These are phyloP conservation scores for Ophiostoma perfectum DNA, from an alignment of 2,329 filamentous ascomycete species.

Conservation along the genomic window DNA sequence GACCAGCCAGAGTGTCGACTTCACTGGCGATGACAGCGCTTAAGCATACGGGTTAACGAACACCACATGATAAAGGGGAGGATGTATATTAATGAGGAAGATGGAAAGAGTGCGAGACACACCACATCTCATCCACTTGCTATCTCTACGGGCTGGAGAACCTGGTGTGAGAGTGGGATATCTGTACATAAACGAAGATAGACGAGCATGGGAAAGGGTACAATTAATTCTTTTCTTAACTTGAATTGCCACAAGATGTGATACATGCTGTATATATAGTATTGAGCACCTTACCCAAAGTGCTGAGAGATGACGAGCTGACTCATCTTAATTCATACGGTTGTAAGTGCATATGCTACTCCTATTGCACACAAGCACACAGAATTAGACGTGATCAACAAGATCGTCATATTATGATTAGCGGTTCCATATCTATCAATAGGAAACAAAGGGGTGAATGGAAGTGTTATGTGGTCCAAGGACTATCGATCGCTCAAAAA, in stretches of 20 bases:
- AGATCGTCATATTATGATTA: not conserved
- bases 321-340: too few relatives aligned
- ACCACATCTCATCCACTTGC: not conserved
- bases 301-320: too few relatives aligned
- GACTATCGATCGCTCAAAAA: too few relatives aligned
- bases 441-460: too few relatives aligned
- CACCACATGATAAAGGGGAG: not conserved
- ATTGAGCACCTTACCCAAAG: too few relatives aligned
- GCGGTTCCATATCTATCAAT: not conserved
- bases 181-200: not conserved
- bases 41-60: not conserved
- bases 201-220: not conserved
- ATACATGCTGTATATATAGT: too few relatives aligned
- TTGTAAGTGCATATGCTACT: too few relatives aligned
- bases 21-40: constrained; percentile 30
- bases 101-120: not conserved
- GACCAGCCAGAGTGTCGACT: constrained; percentile 36
- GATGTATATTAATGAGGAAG: not conserved
- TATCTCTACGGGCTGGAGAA: constrained; percentile 12
- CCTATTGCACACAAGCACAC: too few relatives aligned
- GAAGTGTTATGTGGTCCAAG: too few relatives aligned
- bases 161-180: constrained; percentile 1
- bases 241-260: not conserved
- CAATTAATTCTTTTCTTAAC: not conserved
- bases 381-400: too few relatives aligned